Percentiles rank a stretch among this genome's conserved stretches.
Evolutionary conservation across 1,139 yeast species (phyloP).

Genomic region (Candida glucosophila): DNA sequence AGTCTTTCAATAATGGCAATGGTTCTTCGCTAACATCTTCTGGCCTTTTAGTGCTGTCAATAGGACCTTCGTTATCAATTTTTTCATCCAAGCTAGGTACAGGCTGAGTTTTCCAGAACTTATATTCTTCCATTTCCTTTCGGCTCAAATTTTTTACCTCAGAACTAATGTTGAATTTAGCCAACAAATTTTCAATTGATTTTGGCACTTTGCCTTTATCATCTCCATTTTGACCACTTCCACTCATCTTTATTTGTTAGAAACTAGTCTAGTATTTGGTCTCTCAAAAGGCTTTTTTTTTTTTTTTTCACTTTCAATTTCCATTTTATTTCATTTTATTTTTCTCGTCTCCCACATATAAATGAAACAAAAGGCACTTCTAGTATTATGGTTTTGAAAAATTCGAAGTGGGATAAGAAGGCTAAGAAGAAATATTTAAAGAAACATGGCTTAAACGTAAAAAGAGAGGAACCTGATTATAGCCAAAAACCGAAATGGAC

Average conservation of each 20-base stretch:
- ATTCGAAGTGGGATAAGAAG: constrained; percentile 38
- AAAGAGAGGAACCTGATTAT: constrained; percentile 6
- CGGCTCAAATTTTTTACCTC: constrained; percentile 46
- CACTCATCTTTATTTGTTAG: neutral
- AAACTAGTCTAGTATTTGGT: neutral
- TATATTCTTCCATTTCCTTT: constrained; percentile 76
- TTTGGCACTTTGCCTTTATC: constrained; percentile 10
- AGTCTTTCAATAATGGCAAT: constrained; percentile 61
- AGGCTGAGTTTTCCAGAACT: constrained; percentile 98
- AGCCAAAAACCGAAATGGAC: constrained; percentile 29
- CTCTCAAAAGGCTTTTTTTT: too few species aligned
- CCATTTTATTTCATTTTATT: constrained; percentile 1
- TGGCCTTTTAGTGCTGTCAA: constrained; percentile 58
- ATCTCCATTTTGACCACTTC: neutral
- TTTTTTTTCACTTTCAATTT: neutral
- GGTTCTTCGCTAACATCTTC: constrained; percentile 67
- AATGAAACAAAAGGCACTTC: neutral
- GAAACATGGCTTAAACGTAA: constrained; percentile 29
- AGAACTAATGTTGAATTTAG: constrained; percentile 45
- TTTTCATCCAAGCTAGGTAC: constrained; percentile 70
- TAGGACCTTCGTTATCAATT: constrained; percentile 72
- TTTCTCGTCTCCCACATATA: neutral
- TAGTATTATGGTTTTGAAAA: constrained; percentile 31
- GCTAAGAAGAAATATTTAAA: constrained; percentile 32
- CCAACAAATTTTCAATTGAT: constrained; percentile 42